Evolutionary conservation across 225 moss, liverwort and hornwort genomes (phyloP).

Genomic region (Polytrichum commune): DNA sequence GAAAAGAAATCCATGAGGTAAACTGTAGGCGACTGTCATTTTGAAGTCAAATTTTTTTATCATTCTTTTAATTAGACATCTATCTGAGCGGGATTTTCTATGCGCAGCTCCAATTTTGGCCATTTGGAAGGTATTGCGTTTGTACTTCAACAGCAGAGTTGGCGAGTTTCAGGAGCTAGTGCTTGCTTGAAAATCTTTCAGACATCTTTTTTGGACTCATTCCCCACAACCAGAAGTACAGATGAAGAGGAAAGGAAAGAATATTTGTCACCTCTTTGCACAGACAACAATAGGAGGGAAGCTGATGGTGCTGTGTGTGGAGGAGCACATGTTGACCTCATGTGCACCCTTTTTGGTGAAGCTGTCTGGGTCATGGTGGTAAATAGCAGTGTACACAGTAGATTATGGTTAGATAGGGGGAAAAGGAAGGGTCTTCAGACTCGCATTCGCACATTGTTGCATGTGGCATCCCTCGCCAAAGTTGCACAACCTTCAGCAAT

Average conservation of each 20-base stretch:
- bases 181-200: conserved; percentile 75
- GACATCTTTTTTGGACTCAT: conserved; percentile 14
- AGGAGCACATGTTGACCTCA: conserved; percentile 74
- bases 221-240: conserved; percentile 1
- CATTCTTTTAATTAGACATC: not conserved
- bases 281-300: conserved; percentile 7
- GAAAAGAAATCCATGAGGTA: not conserved
- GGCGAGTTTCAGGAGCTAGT: conserved; percentile 58
- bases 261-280: conserved; percentile 15
- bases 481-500: conserved; percentile 67
- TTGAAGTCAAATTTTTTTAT: not conserved
- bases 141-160: conserved; percentile 54
- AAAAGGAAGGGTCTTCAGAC: conserved; percentile 55
- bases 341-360: conserved; percentile 68
- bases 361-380: conserved; percentile 82
- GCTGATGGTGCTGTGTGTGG: conserved; percentile 16
- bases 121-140: conserved; percentile 71
- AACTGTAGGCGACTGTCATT: not conserved
- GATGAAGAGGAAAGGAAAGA: conserved; percentile 11
- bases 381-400: conserved; percentile 59
- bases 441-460: conserved; percentile 50
- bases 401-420: conserved; percentile 57
- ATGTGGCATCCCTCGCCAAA: conserved; percentile 45
- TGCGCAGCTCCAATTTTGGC: conserved; percentile 84
- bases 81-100: not conserved